Conservation (phyloP, 306 rosid species). For the Neltuma alba region DNA sequence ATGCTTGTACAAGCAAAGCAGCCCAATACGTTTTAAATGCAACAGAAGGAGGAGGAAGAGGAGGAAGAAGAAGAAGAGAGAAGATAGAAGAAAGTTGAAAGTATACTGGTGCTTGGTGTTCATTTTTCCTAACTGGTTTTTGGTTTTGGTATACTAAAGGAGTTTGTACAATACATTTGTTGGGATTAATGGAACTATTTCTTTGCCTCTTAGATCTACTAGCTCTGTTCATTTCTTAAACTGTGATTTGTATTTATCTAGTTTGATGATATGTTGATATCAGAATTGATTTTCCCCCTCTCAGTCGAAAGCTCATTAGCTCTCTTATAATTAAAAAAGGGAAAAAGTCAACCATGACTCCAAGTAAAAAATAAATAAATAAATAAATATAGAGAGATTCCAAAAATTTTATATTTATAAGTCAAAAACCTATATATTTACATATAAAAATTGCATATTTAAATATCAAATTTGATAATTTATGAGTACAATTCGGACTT, state of each 20-base stretch:
- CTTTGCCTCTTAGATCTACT: neutral
- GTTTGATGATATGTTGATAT: neutral
- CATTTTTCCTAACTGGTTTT: constrained; percentile 27
- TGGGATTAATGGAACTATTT: constrained; percentile 15
- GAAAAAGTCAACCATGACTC: neutral
- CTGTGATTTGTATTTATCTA: neutral
- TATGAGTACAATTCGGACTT: too few species aligned
- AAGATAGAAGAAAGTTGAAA: constrained; percentile 7
- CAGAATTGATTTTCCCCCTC: neutral
- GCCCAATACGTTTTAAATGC: constrained; percentile 60
- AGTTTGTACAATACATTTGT: constrained; percentile 30
- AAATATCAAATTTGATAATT: too few species aligned
- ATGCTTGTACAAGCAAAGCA: constrained; percentile 86
- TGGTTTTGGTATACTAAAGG: constrained; percentile 24
- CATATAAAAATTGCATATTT: too few species aligned
- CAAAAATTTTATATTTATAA: too few species aligned
- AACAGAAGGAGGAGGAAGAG: neutral
- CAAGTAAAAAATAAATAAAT: neutral
- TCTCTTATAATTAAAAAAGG: too few species aligned
- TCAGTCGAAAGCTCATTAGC: too few species aligned
- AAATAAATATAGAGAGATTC: neutral
- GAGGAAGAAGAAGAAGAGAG: neutral
- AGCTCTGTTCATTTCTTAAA: neutral
- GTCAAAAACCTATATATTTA: too few species aligned
- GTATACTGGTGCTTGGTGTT: constrained; percentile 22